Evolutionary conservation across 768 basidiomycete genomes (phyloP).

Genomic region (Phanerodontia chrysosporium): DNA sequence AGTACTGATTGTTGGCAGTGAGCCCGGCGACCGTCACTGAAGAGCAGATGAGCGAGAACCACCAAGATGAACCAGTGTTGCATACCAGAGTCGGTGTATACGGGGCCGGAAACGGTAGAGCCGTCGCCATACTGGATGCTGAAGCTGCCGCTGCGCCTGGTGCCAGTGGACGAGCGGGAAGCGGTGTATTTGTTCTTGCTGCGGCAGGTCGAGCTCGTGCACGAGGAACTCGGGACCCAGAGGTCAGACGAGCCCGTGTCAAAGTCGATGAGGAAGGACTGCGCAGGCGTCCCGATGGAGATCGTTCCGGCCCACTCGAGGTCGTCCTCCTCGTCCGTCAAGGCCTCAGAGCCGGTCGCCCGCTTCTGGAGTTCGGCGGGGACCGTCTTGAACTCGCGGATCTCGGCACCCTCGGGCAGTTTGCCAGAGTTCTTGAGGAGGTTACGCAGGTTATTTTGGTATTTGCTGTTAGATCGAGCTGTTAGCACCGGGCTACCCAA

Average conservation of each 20-base stretch:
- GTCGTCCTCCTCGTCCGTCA: constrained; percentile 33
- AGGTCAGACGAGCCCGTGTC: constrained; percentile 25
- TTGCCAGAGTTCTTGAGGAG: constrained; percentile 30
- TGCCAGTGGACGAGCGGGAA: constrained; percentile 23
- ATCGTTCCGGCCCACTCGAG: constrained; percentile 38
- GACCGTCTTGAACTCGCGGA: constrained; percentile 23
- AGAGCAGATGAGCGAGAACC: neutral
- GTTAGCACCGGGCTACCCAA: neutral
- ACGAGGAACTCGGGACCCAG: constrained; percentile 16
- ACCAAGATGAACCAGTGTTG: neutral
- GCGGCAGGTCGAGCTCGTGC: constrained; percentile 14
- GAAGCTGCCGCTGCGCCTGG: constrained; percentile 25
- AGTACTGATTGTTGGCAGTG: constrained; percentile 26
- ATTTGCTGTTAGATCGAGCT: constrained; percentile 27
- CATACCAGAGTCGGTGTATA: constrained; percentile 33
- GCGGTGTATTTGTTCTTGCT: constrained; percentile 12
- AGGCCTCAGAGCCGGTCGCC: constrained; percentile 21
- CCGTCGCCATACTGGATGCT: constrained; percentile 36
- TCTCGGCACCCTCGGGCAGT: constrained; percentile 24
- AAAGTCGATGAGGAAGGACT: constrained; percentile 18
- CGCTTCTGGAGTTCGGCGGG: constrained; percentile 18
- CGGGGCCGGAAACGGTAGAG: constrained; percentile 28
- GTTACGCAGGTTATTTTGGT: constrained; percentile 35
- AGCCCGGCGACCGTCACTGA: constrained; percentile 40
- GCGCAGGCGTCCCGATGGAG: constrained; percentile 20